Conservation (phyloP, 495 filamentous ascomycete genomes). For the Penicillium malachiteum region DNA sequence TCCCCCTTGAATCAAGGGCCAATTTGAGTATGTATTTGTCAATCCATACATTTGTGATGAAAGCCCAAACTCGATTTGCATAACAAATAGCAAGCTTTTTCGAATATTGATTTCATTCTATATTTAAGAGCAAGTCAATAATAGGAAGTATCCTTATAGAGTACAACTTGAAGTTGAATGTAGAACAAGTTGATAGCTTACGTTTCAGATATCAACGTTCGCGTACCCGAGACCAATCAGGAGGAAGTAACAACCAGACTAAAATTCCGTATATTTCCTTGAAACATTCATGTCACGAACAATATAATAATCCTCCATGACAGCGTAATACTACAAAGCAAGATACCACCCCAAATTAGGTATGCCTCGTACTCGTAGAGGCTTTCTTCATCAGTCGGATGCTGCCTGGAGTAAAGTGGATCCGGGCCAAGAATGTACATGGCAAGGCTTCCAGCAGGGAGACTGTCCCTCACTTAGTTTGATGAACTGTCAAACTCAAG, state of each 20-base stretch:
- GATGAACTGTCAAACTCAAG: background rate
- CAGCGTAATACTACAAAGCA: background rate
- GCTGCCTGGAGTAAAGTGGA: conserved; percentile 5
- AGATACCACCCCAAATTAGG: background rate
- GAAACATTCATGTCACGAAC: conserved; percentile 1
- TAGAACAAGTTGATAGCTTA: background rate
- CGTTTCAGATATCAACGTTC: conserved; percentile 4
- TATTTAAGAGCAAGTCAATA: too few species aligned
- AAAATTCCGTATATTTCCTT: background rate
- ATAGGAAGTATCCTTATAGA: too few species aligned
- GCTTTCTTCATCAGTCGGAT: background rate
- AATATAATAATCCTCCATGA: background rate
- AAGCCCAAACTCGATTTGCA: too few species aligned
- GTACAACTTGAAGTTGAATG: too few species aligned
- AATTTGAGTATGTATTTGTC: too few species aligned
- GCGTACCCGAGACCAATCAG: conserved; percentile 1
- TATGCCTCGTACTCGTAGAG: background rate
- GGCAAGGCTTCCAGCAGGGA: background rate
- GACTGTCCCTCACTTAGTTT: background rate
- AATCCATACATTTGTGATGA: too few species aligned
- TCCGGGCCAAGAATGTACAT: background rate
- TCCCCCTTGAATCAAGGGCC: too few species aligned
- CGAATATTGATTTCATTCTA: too few species aligned
- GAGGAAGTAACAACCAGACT: background rate
- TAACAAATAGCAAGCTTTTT: too few species aligned